Percentiles rank a stretch among this genome's conserved stretches.
Conservation (phyloP, 495 filamentous ascomycete genomes). For the Amniculicola lignicola region DNA sequence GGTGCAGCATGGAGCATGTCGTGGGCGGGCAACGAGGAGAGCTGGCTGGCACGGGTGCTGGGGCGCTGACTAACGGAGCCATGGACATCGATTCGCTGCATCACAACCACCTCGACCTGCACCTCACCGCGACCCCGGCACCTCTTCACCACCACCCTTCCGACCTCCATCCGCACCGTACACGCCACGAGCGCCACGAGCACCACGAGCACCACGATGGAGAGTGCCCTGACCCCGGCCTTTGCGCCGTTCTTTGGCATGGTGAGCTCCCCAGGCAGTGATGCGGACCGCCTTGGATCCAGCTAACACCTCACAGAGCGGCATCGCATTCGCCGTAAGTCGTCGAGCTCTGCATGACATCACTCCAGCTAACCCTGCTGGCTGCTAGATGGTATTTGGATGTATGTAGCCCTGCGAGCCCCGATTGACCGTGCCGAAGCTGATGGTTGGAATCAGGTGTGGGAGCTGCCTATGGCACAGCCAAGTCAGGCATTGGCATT, state of each 20-base stretch:
- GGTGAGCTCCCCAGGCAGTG: constrained; percentile 54
- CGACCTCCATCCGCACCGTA: background rate
- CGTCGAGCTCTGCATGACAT: constrained; percentile 8
- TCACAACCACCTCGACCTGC: constrained; percentile 1
- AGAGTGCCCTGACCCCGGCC: constrained; percentile 71
- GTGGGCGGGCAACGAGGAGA: background rate
- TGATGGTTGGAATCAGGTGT: constrained; percentile 54
- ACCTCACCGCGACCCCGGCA: background rate
- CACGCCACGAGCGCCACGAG: background rate
- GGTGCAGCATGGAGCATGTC: background rate
- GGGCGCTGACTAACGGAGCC: background rate
- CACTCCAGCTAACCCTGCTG: constrained; percentile 4
- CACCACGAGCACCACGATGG: constrained; percentile 46
- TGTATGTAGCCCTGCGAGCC: constrained; percentile 54
- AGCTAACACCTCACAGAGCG: constrained; percentile 55
- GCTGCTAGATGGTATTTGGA: constrained; percentile 78
- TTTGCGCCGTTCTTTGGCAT: constrained; percentile 98
- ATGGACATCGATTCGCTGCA: background rate
- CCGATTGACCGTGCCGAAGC: constrained; percentile 1
- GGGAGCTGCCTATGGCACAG: constrained; percentile 95
- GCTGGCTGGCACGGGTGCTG: background rate
- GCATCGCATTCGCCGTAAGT: constrained; percentile 90
- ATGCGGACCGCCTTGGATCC: constrained; percentile 22
- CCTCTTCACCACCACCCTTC: background rate
- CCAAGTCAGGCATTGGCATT: constrained; percentile 95